Conservation (phyloP, 1,284 basidiomycete genomes). For the Microbotryum intermedium region DNA sequence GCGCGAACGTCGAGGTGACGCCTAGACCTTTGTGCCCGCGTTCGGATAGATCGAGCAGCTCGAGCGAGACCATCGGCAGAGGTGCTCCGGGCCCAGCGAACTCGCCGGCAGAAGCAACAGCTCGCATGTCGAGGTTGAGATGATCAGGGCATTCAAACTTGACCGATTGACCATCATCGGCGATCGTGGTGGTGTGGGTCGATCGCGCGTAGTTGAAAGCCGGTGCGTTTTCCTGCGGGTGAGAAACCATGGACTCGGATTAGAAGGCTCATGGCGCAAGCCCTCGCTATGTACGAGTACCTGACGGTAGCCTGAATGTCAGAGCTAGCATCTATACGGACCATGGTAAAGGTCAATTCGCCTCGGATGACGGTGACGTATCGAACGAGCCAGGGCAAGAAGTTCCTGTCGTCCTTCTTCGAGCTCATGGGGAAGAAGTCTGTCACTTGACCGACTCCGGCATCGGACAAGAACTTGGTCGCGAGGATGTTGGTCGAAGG, state of each 20-base stretch:
- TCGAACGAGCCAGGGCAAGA: conserved; percentile 78
- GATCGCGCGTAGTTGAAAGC: conserved; percentile 85
- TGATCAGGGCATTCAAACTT: conserved; percentile 52
- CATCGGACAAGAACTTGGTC: conserved; percentile 33
- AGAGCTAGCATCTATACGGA: not conserved
- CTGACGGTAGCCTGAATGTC: not conserved
- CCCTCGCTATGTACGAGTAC: not conserved
- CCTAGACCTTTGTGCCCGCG: conserved; percentile 48
- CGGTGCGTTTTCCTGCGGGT: conserved; percentile 55
- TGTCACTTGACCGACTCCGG: conserved; percentile 36
- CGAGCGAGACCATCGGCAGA: conserved; percentile 42
- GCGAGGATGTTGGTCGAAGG: conserved; percentile 31
- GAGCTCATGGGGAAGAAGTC: conserved; percentile 67
- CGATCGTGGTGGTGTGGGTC: conserved; percentile 53
- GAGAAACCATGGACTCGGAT: not conserved
- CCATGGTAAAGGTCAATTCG: conserved; percentile 60
- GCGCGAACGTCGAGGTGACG: conserved; percentile 49
- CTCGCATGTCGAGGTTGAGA: conserved; percentile 65
- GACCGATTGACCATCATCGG: conserved; percentile 43
- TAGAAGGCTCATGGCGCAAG: not conserved
- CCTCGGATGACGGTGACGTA: conserved; percentile 80
- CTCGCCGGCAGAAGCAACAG: conserved; percentile 41
- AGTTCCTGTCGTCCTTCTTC: conserved; percentile 46
- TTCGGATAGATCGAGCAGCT: conserved; percentile 48
- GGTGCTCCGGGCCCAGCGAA: conserved; percentile 1